These are phyloP conservation scores for Azolla pinnata DNA, from an alignment of 75 land plant genomes.

Conservation along the genomic window DNA sequence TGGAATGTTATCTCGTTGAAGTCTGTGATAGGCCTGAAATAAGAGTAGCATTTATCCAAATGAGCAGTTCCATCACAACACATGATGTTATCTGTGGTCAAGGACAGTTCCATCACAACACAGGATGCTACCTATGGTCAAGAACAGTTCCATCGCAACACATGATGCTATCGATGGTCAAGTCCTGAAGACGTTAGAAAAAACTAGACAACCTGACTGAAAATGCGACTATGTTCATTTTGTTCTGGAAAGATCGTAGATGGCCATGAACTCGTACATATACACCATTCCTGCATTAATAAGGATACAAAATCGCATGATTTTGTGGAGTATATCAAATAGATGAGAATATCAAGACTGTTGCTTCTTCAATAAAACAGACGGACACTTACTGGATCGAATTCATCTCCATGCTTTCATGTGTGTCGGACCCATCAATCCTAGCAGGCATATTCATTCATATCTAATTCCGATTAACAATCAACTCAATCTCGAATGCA, in stretches of 20 bases:
- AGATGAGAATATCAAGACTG: too few relatives aligned
- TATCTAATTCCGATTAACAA: too few relatives aligned
- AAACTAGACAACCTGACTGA: constrained; percentile 66
- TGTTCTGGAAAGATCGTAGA: constrained; percentile 61
- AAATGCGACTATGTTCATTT: constrained; percentile 52
- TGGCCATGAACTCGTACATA: constrained; percentile 85
- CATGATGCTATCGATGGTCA: too few relatives aligned
- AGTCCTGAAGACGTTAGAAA: too few relatives aligned
- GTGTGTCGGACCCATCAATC: constrained; percentile 30
- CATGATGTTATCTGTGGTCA: too few relatives aligned
- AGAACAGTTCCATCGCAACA: too few relatives aligned
- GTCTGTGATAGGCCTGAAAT: constrained; percentile 60
- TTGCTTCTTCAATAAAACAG: neutral
- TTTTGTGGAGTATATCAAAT: too few relatives aligned
- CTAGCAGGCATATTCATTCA: too few relatives aligned
- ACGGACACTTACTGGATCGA: constrained; percentile 13
- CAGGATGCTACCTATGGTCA: too few relatives aligned
- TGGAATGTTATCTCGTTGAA: constrained; percentile 66
- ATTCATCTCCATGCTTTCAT: constrained; percentile 15
- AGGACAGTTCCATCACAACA: constrained; percentile 2
- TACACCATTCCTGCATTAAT: constrained; percentile 46
- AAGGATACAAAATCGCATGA: too few relatives aligned
- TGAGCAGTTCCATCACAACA: too few relatives aligned
- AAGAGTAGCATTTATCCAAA: neutral
- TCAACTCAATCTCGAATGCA: too few relatives aligned